Evolutionary conservation across 495 filamentous ascomycete genomes (phyloP), one percentile per base, ranked within the genome.

Genomic region (Geoglossum glabrum): DNA sequence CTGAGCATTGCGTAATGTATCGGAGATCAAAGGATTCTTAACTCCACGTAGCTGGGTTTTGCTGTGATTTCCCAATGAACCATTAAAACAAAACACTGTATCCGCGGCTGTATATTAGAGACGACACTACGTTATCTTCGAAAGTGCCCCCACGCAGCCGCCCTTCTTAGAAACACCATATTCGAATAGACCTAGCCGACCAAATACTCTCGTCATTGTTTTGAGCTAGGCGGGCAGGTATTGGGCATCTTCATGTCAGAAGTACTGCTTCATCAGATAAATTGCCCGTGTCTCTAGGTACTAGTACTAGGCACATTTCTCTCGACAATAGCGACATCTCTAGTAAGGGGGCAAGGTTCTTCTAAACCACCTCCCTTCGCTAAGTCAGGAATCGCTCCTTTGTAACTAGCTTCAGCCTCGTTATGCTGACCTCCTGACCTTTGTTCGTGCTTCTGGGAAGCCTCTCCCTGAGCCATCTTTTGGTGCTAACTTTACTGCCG

Each of bases 381-480:
- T n/a, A n/a, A 50, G n/a, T 50, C 38, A 9, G 34, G 55, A 19
- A 38, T 3, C 5, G 26, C 36, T 30, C 55, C 55, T 33, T 27
- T 38, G 15, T 54, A 3, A 57, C 28, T 17, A 23, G 54, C n/a
- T 33, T 23, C 55, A 25, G 3, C 33, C 23, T 34, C 5, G 3
- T 47, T 23, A 38, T 25, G 21, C n/a, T 15, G 17, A 1, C n/a
- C 28, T 34, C 21, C 30, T 28, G 57, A 26, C 23, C 7, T 27
- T 56, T 54, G 26, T 38, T 55, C 0, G 50, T 21, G 11, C 45
- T 46, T 21, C 40, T 47, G 0, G 51, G 2, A 59, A 60, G 60
- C 54, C 38, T 58, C 13, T 58, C 54, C 57, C 60, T 60, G n/a
- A 60, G 34, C 58, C 58, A 60, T 15, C 25, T 46, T 25, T 47